These are phyloP conservation scores for Themeda triandra DNA, from an alignment of 176 grass and related monocot genomes.

Conservation along the genomic window DNA sequence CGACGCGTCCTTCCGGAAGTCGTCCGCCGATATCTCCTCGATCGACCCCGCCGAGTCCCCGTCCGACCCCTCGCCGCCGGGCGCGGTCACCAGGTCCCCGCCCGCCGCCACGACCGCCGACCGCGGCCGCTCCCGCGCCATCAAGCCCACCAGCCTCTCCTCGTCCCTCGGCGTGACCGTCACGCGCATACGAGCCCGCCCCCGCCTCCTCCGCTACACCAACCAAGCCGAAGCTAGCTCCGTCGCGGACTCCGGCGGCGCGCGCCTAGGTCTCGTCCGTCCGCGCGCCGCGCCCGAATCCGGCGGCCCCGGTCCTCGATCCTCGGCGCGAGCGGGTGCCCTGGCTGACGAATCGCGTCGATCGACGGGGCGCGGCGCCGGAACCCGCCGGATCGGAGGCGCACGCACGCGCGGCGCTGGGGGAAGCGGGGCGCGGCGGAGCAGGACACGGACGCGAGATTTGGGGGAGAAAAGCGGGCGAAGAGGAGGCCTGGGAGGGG, in stretches of 20 bases:
- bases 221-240: background rate
- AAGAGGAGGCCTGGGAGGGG: background rate
- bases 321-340: background rate
- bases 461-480: background rate
- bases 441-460: background rate
- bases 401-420: background rate
- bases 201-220: background rate
- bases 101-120: constrained; percentile 48
- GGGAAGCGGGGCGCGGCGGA: background rate
- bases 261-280: constrained; percentile 27
- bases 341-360: background rate
- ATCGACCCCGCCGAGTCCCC: constrained; percentile 69
- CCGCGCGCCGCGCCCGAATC: background rate
- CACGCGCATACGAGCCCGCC: constrained; percentile 31
- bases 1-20: constrained; percentile 53
- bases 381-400: constrained; percentile 29
- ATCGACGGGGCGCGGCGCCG: background rate
- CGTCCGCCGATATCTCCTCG: constrained; percentile 67
- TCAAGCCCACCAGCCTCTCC: constrained; percentile 39
- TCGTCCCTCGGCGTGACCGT: constrained; percentile 47
- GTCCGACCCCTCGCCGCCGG: constrained; percentile 39
- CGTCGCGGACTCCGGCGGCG: background rate
- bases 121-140: constrained; percentile 53
- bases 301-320: constrained; percentile 16
- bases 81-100: constrained; percentile 23